phyloP scores from a whole-genome alignment of 805 yeast genomes.

The Hanseniaspora thailandica region DNA sequence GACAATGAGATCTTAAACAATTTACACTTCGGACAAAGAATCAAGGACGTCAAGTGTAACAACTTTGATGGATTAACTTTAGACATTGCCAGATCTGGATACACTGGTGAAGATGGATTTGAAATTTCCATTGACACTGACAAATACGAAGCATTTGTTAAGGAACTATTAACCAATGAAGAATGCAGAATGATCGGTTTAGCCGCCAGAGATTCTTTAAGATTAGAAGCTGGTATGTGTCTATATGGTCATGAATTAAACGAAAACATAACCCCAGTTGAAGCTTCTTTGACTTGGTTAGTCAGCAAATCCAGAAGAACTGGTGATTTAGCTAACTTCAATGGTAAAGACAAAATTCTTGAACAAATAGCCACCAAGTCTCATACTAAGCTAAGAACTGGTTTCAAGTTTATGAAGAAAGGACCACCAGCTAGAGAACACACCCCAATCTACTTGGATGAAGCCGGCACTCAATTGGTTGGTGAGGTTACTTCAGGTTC shows the following conservation, averaged over 20 bases:
- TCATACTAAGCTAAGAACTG: slow-evolving; percentile 54
- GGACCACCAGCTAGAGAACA: slow-evolving; percentile 94
- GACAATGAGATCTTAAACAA: slow-evolving; percentile 35
- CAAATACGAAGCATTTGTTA: slow-evolving; percentile 50
- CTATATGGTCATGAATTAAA: slow-evolving; percentile 85
- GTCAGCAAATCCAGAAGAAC: slow-evolving; percentile 67
- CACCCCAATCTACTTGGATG: slow-evolving; percentile 39
- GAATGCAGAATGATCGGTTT: slow-evolving; percentile 77
- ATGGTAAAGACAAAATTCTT: slow-evolving; percentile 63
- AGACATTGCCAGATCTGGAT: slow-evolving; percentile 89
- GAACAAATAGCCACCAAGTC: slow-evolving; percentile 59
- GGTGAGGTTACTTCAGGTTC: slow-evolving; percentile 47
- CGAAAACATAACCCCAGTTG: slow-evolving; percentile 72
- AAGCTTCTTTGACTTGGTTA: slow-evolving; percentile 82
- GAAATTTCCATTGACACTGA: slow-evolving; percentile 68
- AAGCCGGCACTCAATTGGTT: slow-evolving; percentile 44
- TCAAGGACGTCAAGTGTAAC: slow-evolving; percentile 33
- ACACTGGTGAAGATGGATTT: slow-evolving; percentile 98
- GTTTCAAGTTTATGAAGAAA: slow-evolving; percentile 44
- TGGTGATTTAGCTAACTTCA: slow-evolving; percentile 37
- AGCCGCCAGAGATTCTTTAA: slow-evolving; percentile 94
- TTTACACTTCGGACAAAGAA: slow-evolving; percentile 61
- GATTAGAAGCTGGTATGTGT: slow-evolving; percentile 98
- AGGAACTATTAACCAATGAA: slow-evolving; percentile 43
- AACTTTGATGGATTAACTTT: slow-evolving; percentile 4